Percentiles rank a stretch among this genome's conserved stretches.
phyloP scores from a whole-genome alignment of 768 basidiomycete genomes.

The Paxillus involutus region DNA sequence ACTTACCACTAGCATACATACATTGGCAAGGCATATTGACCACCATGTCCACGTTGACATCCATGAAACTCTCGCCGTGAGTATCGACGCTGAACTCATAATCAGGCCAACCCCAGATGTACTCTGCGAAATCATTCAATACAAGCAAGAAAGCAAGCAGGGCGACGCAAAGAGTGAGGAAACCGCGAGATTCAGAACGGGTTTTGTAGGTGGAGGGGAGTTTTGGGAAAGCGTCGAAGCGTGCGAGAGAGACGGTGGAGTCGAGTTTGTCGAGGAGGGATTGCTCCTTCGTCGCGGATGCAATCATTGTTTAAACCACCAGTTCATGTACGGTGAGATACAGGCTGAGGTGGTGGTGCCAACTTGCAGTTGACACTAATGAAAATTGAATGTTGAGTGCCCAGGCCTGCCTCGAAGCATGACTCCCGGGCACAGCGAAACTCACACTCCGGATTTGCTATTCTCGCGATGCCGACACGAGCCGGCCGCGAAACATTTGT shows the following conservation, averaged over 20 bases:
- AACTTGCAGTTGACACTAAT: no score
- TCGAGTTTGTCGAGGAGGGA: slow-evolving; percentile 65
- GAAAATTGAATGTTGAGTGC: no score
- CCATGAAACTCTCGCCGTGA: slow-evolving; percentile 58
- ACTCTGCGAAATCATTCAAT: slow-evolving; percentile 88
- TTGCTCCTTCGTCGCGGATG: slow-evolving; percentile 9
- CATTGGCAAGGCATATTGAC: slow-evolving; percentile 93
- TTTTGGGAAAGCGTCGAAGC: slow-evolving; percentile 89
- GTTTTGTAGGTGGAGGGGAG: slow-evolving; percentile 79
- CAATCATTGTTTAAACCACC: slow-evolving; percentile 8
- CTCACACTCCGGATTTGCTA: no score
- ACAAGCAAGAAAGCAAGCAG: slow-evolving; percentile 71
- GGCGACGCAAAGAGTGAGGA: slow-evolving; percentile 73
- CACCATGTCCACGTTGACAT: slow-evolving; percentile 89
- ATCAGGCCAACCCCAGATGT: slow-evolving; percentile 91
- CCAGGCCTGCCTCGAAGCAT: no score
- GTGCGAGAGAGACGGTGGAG: slow-evolving; percentile 57
- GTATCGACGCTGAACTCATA: slow-evolving; percentile 86
- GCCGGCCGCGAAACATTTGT: no score
- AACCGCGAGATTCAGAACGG: slow-evolving; percentile 76
- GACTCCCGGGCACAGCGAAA: no score
- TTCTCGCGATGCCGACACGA: no score
- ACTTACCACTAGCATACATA: slow-evolving; percentile 43
- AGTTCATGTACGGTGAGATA: neutral
- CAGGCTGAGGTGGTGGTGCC: neutral